Percentiles rank a stretch among this genome's conserved stretches.
These are phyloP conservation scores for Clathrospora elynae DNA, from an alignment of 2,329 filamentous ascomycete species.

Conservation along the genomic window DNA sequence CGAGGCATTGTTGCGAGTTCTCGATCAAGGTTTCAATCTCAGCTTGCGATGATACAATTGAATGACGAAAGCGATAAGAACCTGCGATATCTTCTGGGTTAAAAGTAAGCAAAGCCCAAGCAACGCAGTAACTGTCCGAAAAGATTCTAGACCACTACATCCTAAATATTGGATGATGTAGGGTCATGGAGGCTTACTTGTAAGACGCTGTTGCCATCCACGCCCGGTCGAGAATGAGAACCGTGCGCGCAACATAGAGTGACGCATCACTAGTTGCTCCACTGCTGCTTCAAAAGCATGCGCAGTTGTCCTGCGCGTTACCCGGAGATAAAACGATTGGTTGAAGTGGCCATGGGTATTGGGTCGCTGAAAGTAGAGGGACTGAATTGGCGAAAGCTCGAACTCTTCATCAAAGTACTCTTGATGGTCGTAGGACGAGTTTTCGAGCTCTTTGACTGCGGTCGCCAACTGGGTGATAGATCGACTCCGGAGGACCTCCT, in stretches of 20 bases:
- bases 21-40: slow-evolving; percentile 41
- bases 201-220: slow-evolving; percentile 43
- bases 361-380: slow-evolving; percentile 39
- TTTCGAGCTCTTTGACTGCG: slow-evolving; percentile 27
- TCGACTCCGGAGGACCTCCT: slow-evolving; percentile 55
- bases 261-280: slow-evolving; percentile 33
- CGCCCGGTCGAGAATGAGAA: slow-evolving; percentile 29
- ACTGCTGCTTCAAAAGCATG: slow-evolving; percentile 33
- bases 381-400: slow-evolving; percentile 42
- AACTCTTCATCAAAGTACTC: slow-evolving; percentile 40
- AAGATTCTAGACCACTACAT: neutral
- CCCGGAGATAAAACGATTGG: slow-evolving; percentile 41
- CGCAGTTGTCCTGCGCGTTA: slow-evolving; percentile 31
- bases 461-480: slow-evolving; percentile 49
- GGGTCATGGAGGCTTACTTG: slow-evolving; percentile 18
- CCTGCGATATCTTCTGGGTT: slow-evolving; percentile 26
- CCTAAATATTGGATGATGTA: neutral
- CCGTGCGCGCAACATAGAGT: slow-evolving; percentile 43
- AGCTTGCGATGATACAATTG: slow-evolving; percentile 25
- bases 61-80: slow-evolving; percentile 38
- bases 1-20: slow-evolving; percentile 37
- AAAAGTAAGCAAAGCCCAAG: slow-evolving; percentile 7
- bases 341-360: slow-evolving; percentile 44
- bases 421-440: slow-evolving; percentile 19
- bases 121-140: neutral